Base-by-base conservation (phyloP, 129 eudicot genomes). In the Artemisia annua region DNA sequence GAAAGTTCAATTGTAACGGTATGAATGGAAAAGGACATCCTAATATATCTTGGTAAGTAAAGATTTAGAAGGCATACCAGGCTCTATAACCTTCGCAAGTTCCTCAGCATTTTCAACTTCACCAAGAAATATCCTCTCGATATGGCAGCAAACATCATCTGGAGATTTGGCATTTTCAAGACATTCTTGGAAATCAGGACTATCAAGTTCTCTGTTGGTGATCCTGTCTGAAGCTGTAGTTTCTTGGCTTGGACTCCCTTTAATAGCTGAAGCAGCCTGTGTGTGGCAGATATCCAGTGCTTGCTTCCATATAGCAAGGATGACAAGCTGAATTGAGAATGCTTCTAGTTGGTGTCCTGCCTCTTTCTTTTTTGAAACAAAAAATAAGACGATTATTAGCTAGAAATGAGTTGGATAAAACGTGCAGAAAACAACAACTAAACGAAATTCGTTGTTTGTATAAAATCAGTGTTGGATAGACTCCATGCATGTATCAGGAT, bases 221-320 rank as follows among this genome's bases (percentile, higher is more conserved):
- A 35, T 72, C n/a, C 65, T 78, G 57, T 77, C 74, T 35, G 57
- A 77, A 63, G 76, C 69, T 11, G 78, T 58, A 48, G 56, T 73
- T 58, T 85, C 96, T 73, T 77, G 74, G 24, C 84, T 63, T 28
- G 93, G 87, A 60, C 91, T 87, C 63, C 88, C 93, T 78, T 88
- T 89, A 63, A 78, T 63, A 67, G 92, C 96, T 67, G 98, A 94
- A 58, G 88, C 93, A 69, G 95, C 98, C 75, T 90, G 96, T 43
- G 91, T 86, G 55, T 90, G 97, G 77, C 97, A 90, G 32, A 90
- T 88, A 79, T 94, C 87, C 49, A 94, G 72, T 62, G 98, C 97
- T 80, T 94, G 98, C 83, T 90, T 94, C 97, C 98, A 94, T 64
- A 90, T 86, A 18, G 97, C 98, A 80, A 94, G 96, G 67, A 84